Evolutionary conservation across 192 early-diverging fungal genomes (phyloP).

Genomic region (Umbelopsis sp.): DNA sequence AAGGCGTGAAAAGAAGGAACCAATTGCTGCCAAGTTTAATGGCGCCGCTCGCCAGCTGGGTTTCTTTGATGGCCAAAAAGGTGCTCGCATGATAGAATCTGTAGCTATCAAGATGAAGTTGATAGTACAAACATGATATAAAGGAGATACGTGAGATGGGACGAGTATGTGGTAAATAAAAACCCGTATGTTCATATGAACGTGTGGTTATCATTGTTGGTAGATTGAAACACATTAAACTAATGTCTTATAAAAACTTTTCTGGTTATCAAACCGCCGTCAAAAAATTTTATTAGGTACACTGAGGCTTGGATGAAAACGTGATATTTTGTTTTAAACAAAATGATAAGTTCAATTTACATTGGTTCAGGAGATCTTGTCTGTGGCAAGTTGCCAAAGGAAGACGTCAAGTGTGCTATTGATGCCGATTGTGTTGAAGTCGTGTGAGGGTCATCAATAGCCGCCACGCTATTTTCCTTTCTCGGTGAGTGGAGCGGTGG

Average conservation of each 20-base stretch:
- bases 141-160: no score
- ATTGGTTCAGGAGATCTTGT: conserved; percentile 13
- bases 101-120: no score
- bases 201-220: no score
- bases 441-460: not conserved
- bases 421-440: no score
- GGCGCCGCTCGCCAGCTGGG: not conserved
- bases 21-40: not conserved
- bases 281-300: no score
- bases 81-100: not conserved
- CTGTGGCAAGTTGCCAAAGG: conserved; percentile 2
- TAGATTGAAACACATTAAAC: no score
- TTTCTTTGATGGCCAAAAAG: not conserved
- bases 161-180: no score
- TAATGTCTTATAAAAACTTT: no score
- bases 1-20: not conserved
- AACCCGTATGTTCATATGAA: no score
- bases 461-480: conserved; percentile 20
- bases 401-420: not conserved
- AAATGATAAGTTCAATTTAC: not conserved
- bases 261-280: no score
- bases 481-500: conserved; percentile 14
- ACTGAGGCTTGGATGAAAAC: no score
- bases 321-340: not conserved
- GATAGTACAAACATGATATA: no score